phyloP scores from a whole-genome alignment of 2,329 filamentous ascomycete genomes.

The Simplicillium aogashimaense region DNA sequence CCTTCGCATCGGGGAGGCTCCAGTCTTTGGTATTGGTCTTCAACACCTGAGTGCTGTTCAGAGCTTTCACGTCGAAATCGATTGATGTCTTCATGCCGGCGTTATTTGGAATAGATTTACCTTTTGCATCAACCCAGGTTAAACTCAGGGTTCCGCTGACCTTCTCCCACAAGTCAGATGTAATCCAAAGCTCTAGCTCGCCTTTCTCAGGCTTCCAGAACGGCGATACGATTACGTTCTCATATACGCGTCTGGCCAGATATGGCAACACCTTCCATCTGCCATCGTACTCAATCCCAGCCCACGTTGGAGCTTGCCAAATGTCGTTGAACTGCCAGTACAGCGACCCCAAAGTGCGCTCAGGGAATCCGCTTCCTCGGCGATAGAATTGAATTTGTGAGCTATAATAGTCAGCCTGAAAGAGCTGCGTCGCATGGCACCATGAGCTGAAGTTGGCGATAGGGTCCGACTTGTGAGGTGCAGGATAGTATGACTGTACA shows the following conservation, averaged over 20 bases:
- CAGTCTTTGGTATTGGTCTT: conserved; percentile 5
- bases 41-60: conserved; percentile 7
- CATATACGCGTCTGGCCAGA: conserved; percentile 44
- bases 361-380: conserved; percentile 43
- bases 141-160: conserved; percentile 5
- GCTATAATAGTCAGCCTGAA: conserved; percentile 54
- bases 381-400: conserved; percentile 53
- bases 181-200: conserved; percentile 32
- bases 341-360: conserved; percentile 47
- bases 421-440: conserved; percentile 52
- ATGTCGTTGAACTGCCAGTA: conserved; percentile 60
- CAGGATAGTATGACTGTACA: conserved; percentile 45
- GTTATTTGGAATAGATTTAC: conserved; percentile 6
- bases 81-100: conserved; percentile 3
- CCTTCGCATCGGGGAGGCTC: conserved; percentile 4
- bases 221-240: conserved; percentile 48
- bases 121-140: conserved; percentile 7
- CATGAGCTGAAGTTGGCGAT: conserved; percentile 51
- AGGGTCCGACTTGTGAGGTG: conserved; percentile 39
- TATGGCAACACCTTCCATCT: conserved; percentile 55
- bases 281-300: conserved; percentile 51
- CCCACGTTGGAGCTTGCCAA: conserved; percentile 56
- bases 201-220: conserved; percentile 41
- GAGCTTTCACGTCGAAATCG: conserved; percentile 7
- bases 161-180: conserved; percentile 9